Base-by-base conservation (phyloP, 2,329 filamentous ascomycete genomes). In the Sporothrix euskadiensis region DNA sequence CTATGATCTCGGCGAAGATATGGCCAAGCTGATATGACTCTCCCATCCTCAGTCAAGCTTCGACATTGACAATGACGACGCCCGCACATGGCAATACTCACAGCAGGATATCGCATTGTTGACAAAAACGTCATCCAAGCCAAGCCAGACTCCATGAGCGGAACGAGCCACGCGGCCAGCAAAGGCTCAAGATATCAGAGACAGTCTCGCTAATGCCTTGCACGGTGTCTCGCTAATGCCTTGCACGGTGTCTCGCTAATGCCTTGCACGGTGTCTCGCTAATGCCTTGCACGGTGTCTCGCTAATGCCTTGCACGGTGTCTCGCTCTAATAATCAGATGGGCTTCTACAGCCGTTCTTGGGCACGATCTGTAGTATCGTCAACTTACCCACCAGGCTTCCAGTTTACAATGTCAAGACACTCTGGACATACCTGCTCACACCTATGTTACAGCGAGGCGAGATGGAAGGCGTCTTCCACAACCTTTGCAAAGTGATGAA, bases 131-230 rank as follows among this genome's bases (percentile, higher is more conserved):
- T 52, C 52, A 56, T 14, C n/a, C n/a, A 4, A 12, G n/a, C 52
- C 52, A 10, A 14, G 52, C 8, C 26, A 14, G 12, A 14, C 52
- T 1, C 7, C 52, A 35, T 61, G 32, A 9, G 14, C 32, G 52
- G 22, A 61, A 30, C 32, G 14, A n/a, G 30, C 57, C 57, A 16
- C 12, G 39, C 22, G 39, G 10, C 10, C 61, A 44, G 35, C 8
- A 26, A 14, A 0, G 7, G 14, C 39, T 7, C 3, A 9, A 12
- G n/a, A 26, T 41, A 56, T 8, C 32, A 4, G 39, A 69, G 32
- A 44, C 66, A 69, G 32, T 56, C 32, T 69, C 66, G 66, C 44
- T 22, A 56, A 69, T 14, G 30, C 30, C 66, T 12, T 30, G 19
- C 41, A 44, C 7, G 12, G 2, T 16, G 44, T 49, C 44, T 49